Base-by-base conservation (phyloP, 2,329 filamentous ascomycete genomes). In the Parafenestella ontariensis region DNA sequence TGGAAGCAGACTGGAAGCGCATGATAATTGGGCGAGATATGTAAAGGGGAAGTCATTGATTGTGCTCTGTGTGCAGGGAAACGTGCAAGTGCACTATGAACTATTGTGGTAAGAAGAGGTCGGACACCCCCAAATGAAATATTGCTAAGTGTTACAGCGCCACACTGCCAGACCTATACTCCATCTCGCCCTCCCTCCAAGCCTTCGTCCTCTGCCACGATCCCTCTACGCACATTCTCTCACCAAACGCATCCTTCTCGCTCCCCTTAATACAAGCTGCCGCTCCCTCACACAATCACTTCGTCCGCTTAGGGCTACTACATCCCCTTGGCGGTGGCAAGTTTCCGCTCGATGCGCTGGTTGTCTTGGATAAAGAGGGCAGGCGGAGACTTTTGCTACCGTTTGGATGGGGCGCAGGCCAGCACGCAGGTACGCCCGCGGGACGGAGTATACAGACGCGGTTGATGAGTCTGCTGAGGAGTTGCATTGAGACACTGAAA, bases 251-350 rank as follows among this genome's bases (percentile, higher is more conserved):
- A 7, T 44, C 69, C 5, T 66, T 69, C 29, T 70, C 66, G 33
- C 56, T 76, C 1, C 72, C 73, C 11, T 20, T 75, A 9, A 55
- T 75, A 41, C 71, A 72, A 52, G 72, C 71, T 8, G 61, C 70
- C 10, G 66, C 64, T 2, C 64, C 70, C 1, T 59, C 67, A 3
- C 64, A 71, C 41, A 77, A 76, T 46, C 73, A 75, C 49, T 76
- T 77, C 52, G 61, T 77, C 46, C 65, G 70, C 15, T 58, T 81
- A 17, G 78, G 78, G 7, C 66, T 81, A 6, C 62, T 80, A 21
- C 78, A 81, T 55, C 78, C 78, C 2, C 68, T 80, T 3, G 78
- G 78, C 36, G 78, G 77, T 48, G 78, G 78, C 1, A 75, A 77
- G 40, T 66, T 71, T 20, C 76, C 76, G 1, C 62, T 81, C 10